phyloP scores from a whole-genome alignment of 139 green algal species.

The Diplosphaera chodatii region DNA sequence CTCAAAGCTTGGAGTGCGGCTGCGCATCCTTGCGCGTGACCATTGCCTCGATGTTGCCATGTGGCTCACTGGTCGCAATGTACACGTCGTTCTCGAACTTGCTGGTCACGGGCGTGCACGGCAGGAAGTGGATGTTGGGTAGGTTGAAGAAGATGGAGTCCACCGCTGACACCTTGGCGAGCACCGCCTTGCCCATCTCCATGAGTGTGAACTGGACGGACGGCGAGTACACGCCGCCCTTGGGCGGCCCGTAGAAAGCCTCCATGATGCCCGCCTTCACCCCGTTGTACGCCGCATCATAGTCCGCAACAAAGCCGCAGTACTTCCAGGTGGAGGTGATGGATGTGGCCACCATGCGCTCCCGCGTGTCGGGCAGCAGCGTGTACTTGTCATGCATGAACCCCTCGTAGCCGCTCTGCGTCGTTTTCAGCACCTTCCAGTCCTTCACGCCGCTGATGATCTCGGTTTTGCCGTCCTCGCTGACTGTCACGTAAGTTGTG shows the following conservation, averaged over 20 bases:
- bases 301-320: constrained; percentile 10
- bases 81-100: constrained; percentile 94
- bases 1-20: constrained; percentile 40
- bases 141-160: constrained; percentile 86
- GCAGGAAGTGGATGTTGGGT: constrained; percentile 97
- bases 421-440: constrained; percentile 80
- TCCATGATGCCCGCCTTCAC: constrained; percentile 33
- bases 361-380: constrained; percentile 67
- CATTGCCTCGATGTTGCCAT: constrained; percentile 83
- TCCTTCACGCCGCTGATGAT: constrained; percentile 54
- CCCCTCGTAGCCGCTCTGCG: constrained; percentile 89
- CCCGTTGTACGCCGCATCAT: constrained; percentile 36
- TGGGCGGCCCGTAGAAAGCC: constrained; percentile 77
- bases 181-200: constrained; percentile 64
- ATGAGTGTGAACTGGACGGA: constrained; percentile 90
- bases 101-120: constrained; percentile 52
- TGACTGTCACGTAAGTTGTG: constrained; percentile 51
- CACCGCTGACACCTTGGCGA: constrained; percentile 55
- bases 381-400: constrained; percentile 88
- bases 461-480: constrained; percentile 45
- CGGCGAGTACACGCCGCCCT: constrained; percentile 79
- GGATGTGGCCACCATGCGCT: constrained; percentile 86
- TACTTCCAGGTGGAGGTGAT: constrained; percentile 79
- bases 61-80: constrained; percentile 84
- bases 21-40: constrained; percentile 38